Conservation (phyloP, 2,329 filamentous ascomycete genomes). For the Simplicillium sp. region DNA sequence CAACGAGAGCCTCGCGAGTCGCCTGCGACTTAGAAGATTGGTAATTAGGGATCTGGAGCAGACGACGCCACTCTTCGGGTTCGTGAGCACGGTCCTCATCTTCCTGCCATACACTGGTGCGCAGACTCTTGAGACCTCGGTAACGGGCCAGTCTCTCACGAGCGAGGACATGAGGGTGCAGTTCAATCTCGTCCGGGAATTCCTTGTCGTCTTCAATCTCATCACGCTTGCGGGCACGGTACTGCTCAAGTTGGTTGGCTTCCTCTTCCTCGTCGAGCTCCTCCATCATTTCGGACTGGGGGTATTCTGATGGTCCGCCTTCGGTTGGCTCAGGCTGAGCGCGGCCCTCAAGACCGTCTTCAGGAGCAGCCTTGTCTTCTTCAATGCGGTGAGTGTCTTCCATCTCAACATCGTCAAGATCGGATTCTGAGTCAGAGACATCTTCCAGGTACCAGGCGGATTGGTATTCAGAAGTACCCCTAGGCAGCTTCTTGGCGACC, state of each 20-base stretch:
- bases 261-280: slow-evolving; percentile 76
- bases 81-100: slow-evolving; percentile 80
- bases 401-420: slow-evolving; percentile 60
- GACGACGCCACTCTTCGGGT: slow-evolving; percentile 78
- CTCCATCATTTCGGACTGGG: slow-evolving; percentile 85
- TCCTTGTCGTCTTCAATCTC: slow-evolving; percentile 87
- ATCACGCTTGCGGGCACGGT: slow-evolving; percentile 65
- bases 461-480: slow-evolving; percentile 90
- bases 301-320: slow-evolving; percentile 76
- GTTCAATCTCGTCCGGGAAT: slow-evolving; percentile 94
- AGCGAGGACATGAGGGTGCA: slow-evolving; percentile 79
- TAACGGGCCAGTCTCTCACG: slow-evolving; percentile 80
- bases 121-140: slow-evolving; percentile 82
- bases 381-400: slow-evolving; percentile 46
- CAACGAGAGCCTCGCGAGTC: slow-evolving; percentile 75
- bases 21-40: slow-evolving; percentile 69
- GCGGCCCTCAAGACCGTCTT: slow-evolving; percentile 72
- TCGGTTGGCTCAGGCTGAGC: slow-evolving; percentile 62
- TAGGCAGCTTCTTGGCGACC: slow-evolving; percentile 67
- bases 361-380: slow-evolving; percentile 54
- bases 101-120: slow-evolving; percentile 80
- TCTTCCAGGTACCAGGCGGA: slow-evolving; percentile 85
- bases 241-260: slow-evolving; percentile 69
- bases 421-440: slow-evolving; percentile 76
- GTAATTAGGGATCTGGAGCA: slow-evolving; percentile 86